Evolutionary conservation across 345 rosid genomes (phyloP), one percentile per base, ranked within the genome.

Genomic region (Erysimum cheiranthoides): DNA sequence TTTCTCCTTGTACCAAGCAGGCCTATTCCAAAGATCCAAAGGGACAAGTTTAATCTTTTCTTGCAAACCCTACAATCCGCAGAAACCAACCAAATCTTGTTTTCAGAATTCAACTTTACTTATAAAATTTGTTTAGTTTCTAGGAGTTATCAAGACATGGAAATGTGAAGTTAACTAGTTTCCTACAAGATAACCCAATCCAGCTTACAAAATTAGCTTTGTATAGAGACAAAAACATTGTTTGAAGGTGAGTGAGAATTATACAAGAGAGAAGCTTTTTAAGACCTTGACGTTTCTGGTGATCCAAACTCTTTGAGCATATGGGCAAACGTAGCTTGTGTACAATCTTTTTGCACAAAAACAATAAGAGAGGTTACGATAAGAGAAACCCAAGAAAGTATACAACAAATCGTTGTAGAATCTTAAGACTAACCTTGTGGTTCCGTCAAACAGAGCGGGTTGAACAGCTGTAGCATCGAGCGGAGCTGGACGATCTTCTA

Each of bases 281-380:
- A 73, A 18, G 25, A 90, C 96, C 97, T 92, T 92, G 69, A 77
- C 70, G 77, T 94, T 90, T 75, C 98, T 85, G 70, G 96, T 88
- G 89, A 94, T 92, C 98, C 98, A 92, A 63, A 79, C 97, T 34
- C 98, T 92, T 76, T 90, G 97, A 7, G 95, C 92, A 76, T 5
- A 94, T 27, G 98, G 98, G 75, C 98, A 90, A 7, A 66, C 1
- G 56, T 86, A 84, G 61, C 63, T 43, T 28, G 85, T 82, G 80
- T 93, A 93, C 87, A 91, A 49, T 85, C 98, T 93, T 42, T 76
- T 46, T 4, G 2, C 16, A 45, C 40, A 59, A 66, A 32, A 58
- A 46, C 30, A 71, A 43, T 34, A 21, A 42, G 16, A 42, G 16
- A 46, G n/a, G 13, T 39, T 28, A 58, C 2, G 1, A 56, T 10